A percentile compares a stretch with the other conserved stretches of the same genome.
phyloP scores from a whole-genome alignment of 2,329 filamentous ascomycete species.

The Aspergillus calidoustus region DNA sequence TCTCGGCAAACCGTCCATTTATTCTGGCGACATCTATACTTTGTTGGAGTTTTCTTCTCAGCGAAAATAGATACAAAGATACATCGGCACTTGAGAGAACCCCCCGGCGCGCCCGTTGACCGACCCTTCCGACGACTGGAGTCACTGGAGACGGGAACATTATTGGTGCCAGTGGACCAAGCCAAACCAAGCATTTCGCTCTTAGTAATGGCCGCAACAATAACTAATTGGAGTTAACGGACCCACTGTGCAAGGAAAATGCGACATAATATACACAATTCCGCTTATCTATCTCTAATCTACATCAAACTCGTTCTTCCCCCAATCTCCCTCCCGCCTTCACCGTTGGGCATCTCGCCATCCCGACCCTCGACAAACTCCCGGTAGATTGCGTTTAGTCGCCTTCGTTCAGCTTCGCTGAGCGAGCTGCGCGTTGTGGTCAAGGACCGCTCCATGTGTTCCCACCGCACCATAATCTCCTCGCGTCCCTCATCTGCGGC shows the following conservation, averaged over 20 bases:
- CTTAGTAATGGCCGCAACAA: neutral
- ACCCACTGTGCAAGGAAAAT: neutral
- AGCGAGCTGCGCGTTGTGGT: slow-evolving; percentile 81
- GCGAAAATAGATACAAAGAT: neutral
- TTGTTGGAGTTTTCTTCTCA: neutral
- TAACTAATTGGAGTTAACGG: neutral
- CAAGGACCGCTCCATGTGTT: slow-evolving; percentile 79
- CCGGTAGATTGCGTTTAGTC: slow-evolving; percentile 80
- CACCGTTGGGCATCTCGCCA: slow-evolving; percentile 92
- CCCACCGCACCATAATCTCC: slow-evolving; percentile 83
- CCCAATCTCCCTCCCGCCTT: slow-evolving; percentile 89
- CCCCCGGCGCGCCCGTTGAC: neutral
- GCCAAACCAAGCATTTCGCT: neutral
- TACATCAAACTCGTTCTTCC: slow-evolving; percentile 93
- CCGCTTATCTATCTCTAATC: slow-evolving; percentile 3
- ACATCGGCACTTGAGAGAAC: neutral
- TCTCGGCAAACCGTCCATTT: neutral
- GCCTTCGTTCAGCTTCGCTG: slow-evolving; percentile 72
- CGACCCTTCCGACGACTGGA: neutral
- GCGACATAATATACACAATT: slow-evolving; percentile 13
- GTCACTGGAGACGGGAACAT: neutral
- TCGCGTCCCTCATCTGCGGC: slow-evolving; percentile 46
- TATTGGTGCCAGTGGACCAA: neutral
- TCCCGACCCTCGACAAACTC: slow-evolving; percentile 94
- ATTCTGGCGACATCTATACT: neutral